Evolutionary conservation across 441 rosid genomes (phyloP).

Genomic region (Syzygium syzygioides): DNA sequence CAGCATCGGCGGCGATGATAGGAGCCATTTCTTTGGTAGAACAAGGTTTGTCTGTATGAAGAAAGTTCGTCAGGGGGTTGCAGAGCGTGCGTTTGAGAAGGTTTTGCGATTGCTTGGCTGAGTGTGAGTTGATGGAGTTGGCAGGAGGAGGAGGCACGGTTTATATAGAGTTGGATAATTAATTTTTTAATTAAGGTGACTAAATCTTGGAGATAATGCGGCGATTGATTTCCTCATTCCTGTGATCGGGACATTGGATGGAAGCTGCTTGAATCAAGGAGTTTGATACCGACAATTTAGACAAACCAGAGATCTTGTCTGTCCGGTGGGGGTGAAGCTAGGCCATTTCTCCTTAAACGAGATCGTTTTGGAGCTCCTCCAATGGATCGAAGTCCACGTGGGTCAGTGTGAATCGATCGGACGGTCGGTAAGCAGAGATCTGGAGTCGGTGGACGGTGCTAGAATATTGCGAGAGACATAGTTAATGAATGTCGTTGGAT

Average conservation of each 20-base stretch:
- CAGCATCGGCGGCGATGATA: too few species aligned
- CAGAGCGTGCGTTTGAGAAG: background rate
- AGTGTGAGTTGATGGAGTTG: background rate
- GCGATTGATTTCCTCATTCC: background rate
- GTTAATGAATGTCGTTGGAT: background rate
- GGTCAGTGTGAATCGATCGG: background rate
- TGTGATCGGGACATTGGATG: background rate
- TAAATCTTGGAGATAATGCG: background rate
- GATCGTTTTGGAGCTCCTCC: background rate
- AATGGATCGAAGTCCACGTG: background rate
- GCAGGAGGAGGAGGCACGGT: background rate
- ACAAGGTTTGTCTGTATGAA: too few species aligned
- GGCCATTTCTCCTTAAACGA: background rate
- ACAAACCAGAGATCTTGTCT: background rate
- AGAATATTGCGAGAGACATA: background rate
- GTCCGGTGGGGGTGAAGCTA: fast-evolving
- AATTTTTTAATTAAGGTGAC: background rate
- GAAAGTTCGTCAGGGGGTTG: background rate
- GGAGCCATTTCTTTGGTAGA: too few species aligned
- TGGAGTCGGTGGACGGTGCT: background rate
- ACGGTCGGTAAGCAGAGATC: background rate
- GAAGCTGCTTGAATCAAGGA: background rate
- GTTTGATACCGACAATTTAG: background rate
- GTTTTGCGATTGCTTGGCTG: background rate
- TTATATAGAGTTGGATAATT: background rate